phyloP scores from a whole-genome alignment of 75 land plant genomes.

The Ceratopteris richardii region DNA sequence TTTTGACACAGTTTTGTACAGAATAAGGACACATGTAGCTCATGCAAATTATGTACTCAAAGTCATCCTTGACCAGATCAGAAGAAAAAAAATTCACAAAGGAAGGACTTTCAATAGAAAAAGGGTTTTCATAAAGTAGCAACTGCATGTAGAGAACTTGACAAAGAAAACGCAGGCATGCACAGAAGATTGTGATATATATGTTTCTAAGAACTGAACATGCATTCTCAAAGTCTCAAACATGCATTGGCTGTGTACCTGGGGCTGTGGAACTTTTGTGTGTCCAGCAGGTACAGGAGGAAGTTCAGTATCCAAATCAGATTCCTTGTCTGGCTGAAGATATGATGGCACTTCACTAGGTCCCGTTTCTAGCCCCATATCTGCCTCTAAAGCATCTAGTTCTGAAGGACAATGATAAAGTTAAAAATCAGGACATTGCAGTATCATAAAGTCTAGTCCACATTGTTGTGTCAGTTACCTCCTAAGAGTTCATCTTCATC shows the following conservation, averaged over 20 bases:
- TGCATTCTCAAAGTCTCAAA: neutral
- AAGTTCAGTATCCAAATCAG: conserved; percentile 75
- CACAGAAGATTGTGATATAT: neutral
- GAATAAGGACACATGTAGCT: too few relatives aligned
- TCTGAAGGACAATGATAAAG: conserved; percentile 31
- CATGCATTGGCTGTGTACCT: conserved; percentile 17
- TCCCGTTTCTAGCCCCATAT: conserved; percentile 76
- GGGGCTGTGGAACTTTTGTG: conserved; percentile 29
- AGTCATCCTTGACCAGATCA: too few relatives aligned
- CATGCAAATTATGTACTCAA: too few relatives aligned
- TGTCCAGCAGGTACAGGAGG: conserved; percentile 83
- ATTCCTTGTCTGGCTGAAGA: conserved; percentile 84
- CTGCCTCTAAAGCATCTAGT: conserved; percentile 93
- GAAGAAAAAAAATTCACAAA: too few relatives aligned
- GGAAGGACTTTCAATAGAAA: too few relatives aligned
- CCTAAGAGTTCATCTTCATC: conserved; percentile 99
- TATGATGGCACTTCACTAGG: conserved; percentile 77
- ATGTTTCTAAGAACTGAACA: too few relatives aligned
- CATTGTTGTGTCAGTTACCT: conserved; percentile 37
- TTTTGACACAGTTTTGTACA: too few relatives aligned
- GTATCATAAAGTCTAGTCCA: neutral
- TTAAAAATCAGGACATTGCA: neutral
- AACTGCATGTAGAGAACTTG: neutral
- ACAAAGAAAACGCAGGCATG: neutral
- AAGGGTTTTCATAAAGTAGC: neutral